Percentiles rank a stretch among this genome's conserved stretches.
These are phyloP conservation scores for Cymodocea nodosa DNA, from an alignment of 116 monocot species.

Conservation along the genomic window DNA sequence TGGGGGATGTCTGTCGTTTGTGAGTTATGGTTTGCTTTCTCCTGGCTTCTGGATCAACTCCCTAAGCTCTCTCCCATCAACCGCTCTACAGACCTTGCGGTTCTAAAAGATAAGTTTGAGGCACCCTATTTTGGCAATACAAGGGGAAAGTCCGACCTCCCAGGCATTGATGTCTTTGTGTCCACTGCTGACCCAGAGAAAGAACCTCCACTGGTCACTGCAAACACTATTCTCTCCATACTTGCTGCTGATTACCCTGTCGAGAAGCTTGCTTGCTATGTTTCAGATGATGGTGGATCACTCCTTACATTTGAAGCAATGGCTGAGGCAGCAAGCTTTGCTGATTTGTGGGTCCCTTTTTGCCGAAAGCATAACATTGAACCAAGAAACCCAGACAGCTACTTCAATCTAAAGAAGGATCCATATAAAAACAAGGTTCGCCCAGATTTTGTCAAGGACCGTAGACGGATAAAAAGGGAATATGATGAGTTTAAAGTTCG, in stretches of 20 bases:
- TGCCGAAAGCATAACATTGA: conserved; percentile 75
- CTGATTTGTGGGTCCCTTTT: conserved; percentile 73
- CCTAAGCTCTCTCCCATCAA: conserved; percentile 77
- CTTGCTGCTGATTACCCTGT: conserved; percentile 79
- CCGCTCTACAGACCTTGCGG: conserved; percentile 54
- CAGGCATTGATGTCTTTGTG: conserved; percentile 74
- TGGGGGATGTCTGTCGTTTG: conserved; percentile 83
- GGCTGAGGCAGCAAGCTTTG: conserved; percentile 80
- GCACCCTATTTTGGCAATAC: conserved; percentile 24
- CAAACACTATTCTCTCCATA: conserved; percentile 85
- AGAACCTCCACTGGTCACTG: conserved; percentile 71
- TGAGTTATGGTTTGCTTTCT: conserved; percentile 87
- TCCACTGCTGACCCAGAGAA: conserved; percentile 88
- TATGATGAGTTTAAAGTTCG: conserved; percentile 91
- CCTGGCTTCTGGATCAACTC: conserved; percentile 81
- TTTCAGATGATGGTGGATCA: conserved; percentile 85
- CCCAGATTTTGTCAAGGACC: conserved; percentile 60
- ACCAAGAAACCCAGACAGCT: conserved; percentile 76
- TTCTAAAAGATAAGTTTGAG: conserved; percentile 83
- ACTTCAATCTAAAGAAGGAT: conserved; percentile 63
- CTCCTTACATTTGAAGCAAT: conserved; percentile 88
- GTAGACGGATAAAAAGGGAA: conserved; percentile 66
- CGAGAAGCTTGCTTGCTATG: conserved; percentile 79
- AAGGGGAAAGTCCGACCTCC: conserved; percentile 70
- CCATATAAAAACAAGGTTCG: conserved; percentile 66